Percentiles rank a stretch among this genome's conserved stretches.
phyloP scores from a whole-genome alignment of 192 early-diverging fungal species.

The Phycomyces nitens region DNA sequence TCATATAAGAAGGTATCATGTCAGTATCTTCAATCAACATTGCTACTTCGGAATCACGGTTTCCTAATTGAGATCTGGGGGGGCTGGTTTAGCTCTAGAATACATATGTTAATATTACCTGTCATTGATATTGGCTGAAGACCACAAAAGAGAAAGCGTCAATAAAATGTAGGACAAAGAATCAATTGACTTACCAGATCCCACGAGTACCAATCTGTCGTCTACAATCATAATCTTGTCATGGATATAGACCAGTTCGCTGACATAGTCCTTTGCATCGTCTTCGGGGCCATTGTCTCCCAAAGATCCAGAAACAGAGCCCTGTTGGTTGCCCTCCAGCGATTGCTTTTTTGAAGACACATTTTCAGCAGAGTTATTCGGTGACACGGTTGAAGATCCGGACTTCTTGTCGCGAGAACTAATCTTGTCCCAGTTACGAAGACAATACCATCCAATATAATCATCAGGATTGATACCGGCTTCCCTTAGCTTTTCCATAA shows the following conservation, averaged over 20 bases:
- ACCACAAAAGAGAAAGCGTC: not conserved
- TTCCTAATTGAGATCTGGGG: slow-evolving; percentile 73
- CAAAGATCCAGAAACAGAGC: not conserved
- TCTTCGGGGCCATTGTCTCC: not conserved
- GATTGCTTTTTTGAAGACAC: not conserved
- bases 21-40: slow-evolving; percentile 79
- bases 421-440: slow-evolving; percentile 70
- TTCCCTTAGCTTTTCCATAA: slow-evolving; percentile 52
- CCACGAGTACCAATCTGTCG: slow-evolving; percentile 77
- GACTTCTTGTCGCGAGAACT: slow-evolving; percentile 20
- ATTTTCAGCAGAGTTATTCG: no score
- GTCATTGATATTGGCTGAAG: slow-evolving; percentile 38
- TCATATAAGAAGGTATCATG: slow-evolving; percentile 64
- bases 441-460: slow-evolving; percentile 70
- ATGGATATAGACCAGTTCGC: slow-evolving; percentile 86
- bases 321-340: not conserved
- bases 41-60: slow-evolving; percentile 86
- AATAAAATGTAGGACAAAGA: not conserved
- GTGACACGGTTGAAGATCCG: no score
- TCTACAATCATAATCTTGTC: slow-evolving; percentile 88
- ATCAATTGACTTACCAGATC: slow-evolving; percentile 44
- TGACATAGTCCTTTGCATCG: slow-evolving; percentile 50
- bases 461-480: slow-evolving; percentile 54
- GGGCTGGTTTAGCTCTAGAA: not conserved
- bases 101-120: no score